These are phyloP conservation scores for Lentinula edodes DNA, from an alignment of 768 basidiomycete species.

Conservation along the genomic window DNA sequence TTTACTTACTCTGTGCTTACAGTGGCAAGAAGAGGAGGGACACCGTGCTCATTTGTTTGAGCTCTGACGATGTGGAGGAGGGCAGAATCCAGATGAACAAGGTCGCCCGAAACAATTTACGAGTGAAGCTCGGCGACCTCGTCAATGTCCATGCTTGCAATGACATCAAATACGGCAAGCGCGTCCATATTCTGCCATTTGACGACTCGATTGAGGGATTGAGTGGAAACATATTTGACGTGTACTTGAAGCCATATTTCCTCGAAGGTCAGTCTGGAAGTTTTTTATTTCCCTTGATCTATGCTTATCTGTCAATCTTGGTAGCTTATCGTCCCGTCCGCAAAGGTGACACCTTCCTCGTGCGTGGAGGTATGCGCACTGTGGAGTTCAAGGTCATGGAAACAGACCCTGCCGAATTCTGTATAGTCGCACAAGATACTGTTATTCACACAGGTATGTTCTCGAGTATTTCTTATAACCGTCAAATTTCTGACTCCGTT, in stretches of 20 bases:
- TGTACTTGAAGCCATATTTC: constrained; percentile 99
- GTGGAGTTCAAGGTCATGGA: constrained; percentile 99
- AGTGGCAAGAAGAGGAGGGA: constrained; percentile 98
- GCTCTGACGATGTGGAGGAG: constrained; percentile 95
- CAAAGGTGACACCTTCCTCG: constrained; percentile 98
- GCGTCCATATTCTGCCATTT: constrained; percentile 94
- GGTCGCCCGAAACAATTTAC: constrained; percentile 98
- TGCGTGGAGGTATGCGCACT: constrained; percentile 96
- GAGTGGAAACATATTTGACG: constrained; percentile 97
- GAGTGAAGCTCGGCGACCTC: constrained; percentile 95
- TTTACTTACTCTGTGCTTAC: constrained; percentile 4
- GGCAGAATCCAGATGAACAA: constrained; percentile 99
- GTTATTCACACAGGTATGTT: constrained; percentile 83
- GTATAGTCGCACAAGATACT: constrained; percentile 98
- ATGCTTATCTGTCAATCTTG: neutral
- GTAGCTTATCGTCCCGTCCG: constrained; percentile 89
- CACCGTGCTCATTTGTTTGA: constrained; percentile 94
- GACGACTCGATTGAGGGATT: constrained; percentile 98
- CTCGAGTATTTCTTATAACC: neutral
- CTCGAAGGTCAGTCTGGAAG: constrained; percentile 62
- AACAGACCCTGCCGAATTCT: constrained; percentile 96
- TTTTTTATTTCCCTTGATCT: neutral
- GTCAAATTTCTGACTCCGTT: constrained; percentile 9
- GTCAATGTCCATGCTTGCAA: constrained; percentile 94
- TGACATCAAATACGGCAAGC: constrained; percentile 99